Percentiles rank a stretch among this genome's conserved stretches.
These are phyloP conservation scores for Phialemoniopsis sp. DNA, from an alignment of 2,329 filamentous ascomycete genomes.

Conservation along the genomic window DNA sequence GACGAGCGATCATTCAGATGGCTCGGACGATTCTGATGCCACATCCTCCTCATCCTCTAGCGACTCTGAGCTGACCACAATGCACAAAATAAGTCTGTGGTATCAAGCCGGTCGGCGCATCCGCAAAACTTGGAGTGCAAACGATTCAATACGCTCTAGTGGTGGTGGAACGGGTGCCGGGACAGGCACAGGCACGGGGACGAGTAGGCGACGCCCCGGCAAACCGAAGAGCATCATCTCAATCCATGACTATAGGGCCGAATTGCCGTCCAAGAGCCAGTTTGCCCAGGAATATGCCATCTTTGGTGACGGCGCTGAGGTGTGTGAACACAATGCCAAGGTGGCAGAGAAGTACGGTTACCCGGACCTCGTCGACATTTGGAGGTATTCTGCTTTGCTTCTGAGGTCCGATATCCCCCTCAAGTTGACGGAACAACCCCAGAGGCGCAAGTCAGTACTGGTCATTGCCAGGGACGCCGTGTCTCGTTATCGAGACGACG, in stretches of 20 bases:
- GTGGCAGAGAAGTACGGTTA: slow-evolving; percentile 70
- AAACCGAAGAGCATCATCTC: slow-evolving; percentile 66
- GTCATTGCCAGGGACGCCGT: slow-evolving; percentile 64
- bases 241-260: slow-evolving; percentile 64
- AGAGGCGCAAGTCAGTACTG: slow-evolving; percentile 56
- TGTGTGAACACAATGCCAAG: slow-evolving; percentile 79
- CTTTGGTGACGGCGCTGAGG: slow-evolving; percentile 74
- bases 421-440: slow-evolving; percentile 50
- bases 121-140: slow-evolving; percentile 52
- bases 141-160: slow-evolving; percentile 54
- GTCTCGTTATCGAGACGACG: slow-evolving; percentile 28
- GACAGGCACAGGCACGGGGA: slow-evolving; percentile 49
- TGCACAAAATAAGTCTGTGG: slow-evolving; percentile 54
- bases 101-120: slow-evolving; percentile 48
- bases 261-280: slow-evolving; percentile 74
- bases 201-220: slow-evolving; percentile 30
- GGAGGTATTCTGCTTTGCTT: slow-evolving; percentile 76
- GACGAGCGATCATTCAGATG: slow-evolving; percentile 43
- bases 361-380: slow-evolving; percentile 72
- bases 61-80: slow-evolving; percentile 60
- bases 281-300: slow-evolving; percentile 79
- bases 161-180: slow-evolving; percentile 57
- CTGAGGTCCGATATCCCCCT: slow-evolving; percentile 73
- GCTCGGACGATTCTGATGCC: slow-evolving; percentile 43
- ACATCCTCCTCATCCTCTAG: slow-evolving; percentile 48